These are phyloP conservation scores for Begonia masoniana DNA, from an alignment of 306 rosid genomes.

Conservation along the genomic window DNA sequence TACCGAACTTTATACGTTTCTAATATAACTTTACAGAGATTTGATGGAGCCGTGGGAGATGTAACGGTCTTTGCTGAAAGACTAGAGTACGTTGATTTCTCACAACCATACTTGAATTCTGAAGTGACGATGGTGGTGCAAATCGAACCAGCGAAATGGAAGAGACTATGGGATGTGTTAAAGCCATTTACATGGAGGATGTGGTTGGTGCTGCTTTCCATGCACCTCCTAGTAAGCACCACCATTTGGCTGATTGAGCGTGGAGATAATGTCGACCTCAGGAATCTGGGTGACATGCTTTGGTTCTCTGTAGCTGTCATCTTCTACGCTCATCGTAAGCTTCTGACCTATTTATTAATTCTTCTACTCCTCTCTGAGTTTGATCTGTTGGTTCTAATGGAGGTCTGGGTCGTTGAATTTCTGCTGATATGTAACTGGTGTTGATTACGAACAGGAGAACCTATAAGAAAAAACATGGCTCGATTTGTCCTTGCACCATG, in stretches of 20 bases:
- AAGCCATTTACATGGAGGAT: conserved; percentile 25
- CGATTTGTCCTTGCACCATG: conserved; percentile 45
- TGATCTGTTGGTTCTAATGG: not conserved
- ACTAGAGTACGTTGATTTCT: conserved; percentile 25
- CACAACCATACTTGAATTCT: conserved; percentile 39
- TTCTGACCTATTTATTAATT: not conserved
- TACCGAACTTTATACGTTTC: too few relatives aligned
- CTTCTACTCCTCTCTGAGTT: not conserved
- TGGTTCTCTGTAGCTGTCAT: conserved; percentile 44
- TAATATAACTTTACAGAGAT: conserved; percentile 11
- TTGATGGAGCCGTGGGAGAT: conserved; percentile 59
- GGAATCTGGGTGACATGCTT: conserved; percentile 28
- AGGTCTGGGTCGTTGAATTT: too few relatives aligned
- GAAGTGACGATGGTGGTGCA: conserved; percentile 36
- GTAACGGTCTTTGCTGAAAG: conserved; percentile 33
- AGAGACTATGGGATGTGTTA: conserved; percentile 28
- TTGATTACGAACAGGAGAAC: conserved; percentile 21
- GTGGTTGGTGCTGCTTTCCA: conserved; percentile 30
- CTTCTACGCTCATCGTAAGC: conserved; percentile 44
- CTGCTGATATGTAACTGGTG: not conserved
- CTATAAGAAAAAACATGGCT: conserved; percentile 29
- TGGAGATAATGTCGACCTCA: conserved; percentile 15
- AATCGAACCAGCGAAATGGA: conserved; percentile 16
- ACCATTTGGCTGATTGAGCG: conserved; percentile 42
- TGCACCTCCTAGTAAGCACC: conserved; percentile 33